Percentiles rank a stretch among this genome's conserved stretches.
Evolutionary conservation across 176 grass and related monocot species (phyloP).

Genomic region (Musa troglodytarum): DNA sequence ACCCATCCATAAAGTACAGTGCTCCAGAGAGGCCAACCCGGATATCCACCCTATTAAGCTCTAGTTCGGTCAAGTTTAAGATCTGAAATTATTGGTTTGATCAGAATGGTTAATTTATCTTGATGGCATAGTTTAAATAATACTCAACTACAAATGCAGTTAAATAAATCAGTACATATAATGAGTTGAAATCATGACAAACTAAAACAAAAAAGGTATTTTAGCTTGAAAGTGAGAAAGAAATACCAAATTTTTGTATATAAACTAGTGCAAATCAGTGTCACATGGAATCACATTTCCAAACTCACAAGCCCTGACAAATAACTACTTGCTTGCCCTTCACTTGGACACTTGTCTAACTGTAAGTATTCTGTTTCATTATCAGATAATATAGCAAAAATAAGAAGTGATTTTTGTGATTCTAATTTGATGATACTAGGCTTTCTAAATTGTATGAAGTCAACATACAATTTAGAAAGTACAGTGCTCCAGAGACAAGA

Average conservation of each 20-base stretch:
- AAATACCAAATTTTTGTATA: too few relatives aligned
- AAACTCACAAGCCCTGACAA: not conserved
- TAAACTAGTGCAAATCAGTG: not conserved
- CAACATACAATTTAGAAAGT: too few relatives aligned
- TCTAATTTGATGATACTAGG: too few relatives aligned
- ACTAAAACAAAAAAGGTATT: not conserved
- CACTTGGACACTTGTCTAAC: too few relatives aligned
- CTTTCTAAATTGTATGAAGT: too few relatives aligned
- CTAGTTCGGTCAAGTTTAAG: constrained; percentile 95
- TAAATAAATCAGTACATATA: not conserved
- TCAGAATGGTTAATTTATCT: constrained; percentile 10
- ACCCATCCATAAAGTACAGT: constrained; percentile 93
- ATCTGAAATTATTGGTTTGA: constrained; percentile 45
- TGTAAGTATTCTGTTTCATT: too few relatives aligned
- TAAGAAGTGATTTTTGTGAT: too few relatives aligned
- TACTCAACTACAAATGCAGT: not conserved
- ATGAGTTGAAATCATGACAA: not conserved
- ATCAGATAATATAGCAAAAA: too few relatives aligned
- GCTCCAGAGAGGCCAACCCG: constrained; percentile 83
- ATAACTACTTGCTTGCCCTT: too few relatives aligned
- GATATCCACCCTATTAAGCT: constrained; percentile 94
- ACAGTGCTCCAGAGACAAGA: too few relatives aligned
- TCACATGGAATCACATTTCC: not conserved
- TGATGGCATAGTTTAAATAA: not conserved
- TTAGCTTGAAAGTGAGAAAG: not conserved